Base-by-base conservation (phyloP, 805 yeast species). In the Saccharomycopsis sp. region DNA sequence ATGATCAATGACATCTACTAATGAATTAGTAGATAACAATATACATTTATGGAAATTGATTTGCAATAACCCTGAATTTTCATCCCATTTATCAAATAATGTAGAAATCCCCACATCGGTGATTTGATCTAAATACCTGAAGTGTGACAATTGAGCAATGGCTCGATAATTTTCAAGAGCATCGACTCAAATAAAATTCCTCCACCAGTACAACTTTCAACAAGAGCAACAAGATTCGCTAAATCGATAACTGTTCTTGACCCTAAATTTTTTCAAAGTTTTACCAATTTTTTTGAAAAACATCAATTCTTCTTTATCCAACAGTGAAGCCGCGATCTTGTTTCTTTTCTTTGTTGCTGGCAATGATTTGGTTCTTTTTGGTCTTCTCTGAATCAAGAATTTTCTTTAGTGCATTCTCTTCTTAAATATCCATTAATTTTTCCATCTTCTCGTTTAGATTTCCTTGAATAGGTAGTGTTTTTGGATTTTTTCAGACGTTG, bases 231-330 rank as follows among this genome's bases (percentile, higher is more conserved):
- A 77, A 39, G 75, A 80, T 45, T 81, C 74, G 9, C 79, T 72
- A 52, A 93, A 80, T 45, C 97, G 68, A 59, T 90, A 96, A 1
- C 97, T 90, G 56, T 87, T 85, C 29, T 79, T 68, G 8, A 93
- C 59, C 50, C 80, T 80, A 53, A 93, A 76, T 36, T 67, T 65
- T 20, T 63, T 65, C 44, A 93, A 64, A 16, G 74, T 67, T 2
- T 69, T 60, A 1, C 83, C 85, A 50, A 75, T 66, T 1, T 57
- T 51, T 41, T 75, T 77, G 55, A 93, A 85, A 51, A 83, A 88
- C 5, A 66, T 71, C 29, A 74, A 77, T 19, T 76, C 78, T 45
- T 77, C 73, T 56, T 79, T 74, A 55, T 93, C 89, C 41, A 93
- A 66, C 36, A 93, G 68, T 2, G 96, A 93, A 45, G 81, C 84